phyloP scores from a whole-genome alignment of 140 eudicot species.

The Stevia rebaudiana region DNA sequence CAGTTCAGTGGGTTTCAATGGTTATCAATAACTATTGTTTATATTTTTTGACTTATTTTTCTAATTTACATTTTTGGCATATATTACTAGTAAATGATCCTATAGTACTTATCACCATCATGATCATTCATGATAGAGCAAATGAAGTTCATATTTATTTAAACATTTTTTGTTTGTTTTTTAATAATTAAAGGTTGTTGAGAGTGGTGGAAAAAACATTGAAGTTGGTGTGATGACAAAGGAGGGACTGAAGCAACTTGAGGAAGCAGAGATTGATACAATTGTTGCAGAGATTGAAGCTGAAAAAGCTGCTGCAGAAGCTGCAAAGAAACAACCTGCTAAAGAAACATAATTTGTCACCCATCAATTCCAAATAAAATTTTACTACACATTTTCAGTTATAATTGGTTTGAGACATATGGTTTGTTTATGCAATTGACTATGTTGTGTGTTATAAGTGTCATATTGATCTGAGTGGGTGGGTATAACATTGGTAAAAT shows the following conservation, averaged over 20 bases:
- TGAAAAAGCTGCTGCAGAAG: conserved; percentile 95
- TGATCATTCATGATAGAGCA: background rate
- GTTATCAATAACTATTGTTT: no score
- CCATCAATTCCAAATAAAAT: background rate
- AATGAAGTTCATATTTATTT: background rate
- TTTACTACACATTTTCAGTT: background rate
- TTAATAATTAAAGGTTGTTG: conserved; percentile 55
- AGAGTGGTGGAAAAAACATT: conserved; percentile 94
- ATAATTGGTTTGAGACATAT: background rate
- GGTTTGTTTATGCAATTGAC: background rate
- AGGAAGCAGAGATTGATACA: conserved; percentile 82
- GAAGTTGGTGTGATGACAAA: conserved; percentile 94
- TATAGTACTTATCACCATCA: background rate
- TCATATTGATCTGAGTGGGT: no score
- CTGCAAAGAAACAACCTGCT: conserved; percentile 83
- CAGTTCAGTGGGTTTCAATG: no score
- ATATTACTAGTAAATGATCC: no score
- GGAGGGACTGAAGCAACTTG: conserved; percentile 79
- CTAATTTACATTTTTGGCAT: no score
- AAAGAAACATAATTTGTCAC: conserved; percentile 46
- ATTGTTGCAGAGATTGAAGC: conserved; percentile 93
- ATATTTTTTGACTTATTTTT: no score
- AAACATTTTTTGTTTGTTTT: background rate
- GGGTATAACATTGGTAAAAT: no score
- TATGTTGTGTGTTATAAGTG: background rate